Conservation (phyloP, 129 eudicot species). For the Cynara cardunculus region DNA sequence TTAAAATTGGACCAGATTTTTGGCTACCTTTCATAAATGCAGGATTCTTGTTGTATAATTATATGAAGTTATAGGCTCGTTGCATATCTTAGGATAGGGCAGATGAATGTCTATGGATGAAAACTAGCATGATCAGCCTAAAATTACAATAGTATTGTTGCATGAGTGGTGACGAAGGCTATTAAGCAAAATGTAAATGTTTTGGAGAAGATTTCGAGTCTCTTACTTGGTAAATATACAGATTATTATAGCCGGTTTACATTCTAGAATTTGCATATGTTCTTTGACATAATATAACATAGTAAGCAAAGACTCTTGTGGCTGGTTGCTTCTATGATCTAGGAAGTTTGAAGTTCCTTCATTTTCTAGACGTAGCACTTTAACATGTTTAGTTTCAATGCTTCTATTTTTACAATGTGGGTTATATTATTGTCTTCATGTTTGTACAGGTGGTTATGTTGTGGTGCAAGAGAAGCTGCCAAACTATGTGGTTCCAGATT, state of each 20-base stretch:
- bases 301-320: not conserved
- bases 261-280: not conserved
- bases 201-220: too few relatives aligned
- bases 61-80: too few relatives aligned
- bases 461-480: slow-evolving; percentile 77
- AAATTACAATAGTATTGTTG: too few relatives aligned
- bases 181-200: not conserved
- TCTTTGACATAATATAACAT: too few relatives aligned
- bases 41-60: too few relatives aligned
- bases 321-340: not conserved
- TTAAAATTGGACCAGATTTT: too few relatives aligned
- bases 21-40: too few relatives aligned
- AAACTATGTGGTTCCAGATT: slow-evolving; percentile 82
- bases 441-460: slow-evolving; percentile 69
- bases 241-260: not conserved
- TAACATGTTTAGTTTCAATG: not conserved
- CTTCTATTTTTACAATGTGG: not conserved
- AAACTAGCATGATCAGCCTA: too few relatives aligned
- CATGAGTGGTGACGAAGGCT: not conserved
- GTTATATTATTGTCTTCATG: not conserved
- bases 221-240: not conserved
- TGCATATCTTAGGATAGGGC: too few relatives aligned
- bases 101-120: too few relatives aligned
- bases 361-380: not conserved
- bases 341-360: not conserved